phyloP scores from a whole-genome alignment of 805 yeast species.

The Tetrapisispora fleetii region DNA sequence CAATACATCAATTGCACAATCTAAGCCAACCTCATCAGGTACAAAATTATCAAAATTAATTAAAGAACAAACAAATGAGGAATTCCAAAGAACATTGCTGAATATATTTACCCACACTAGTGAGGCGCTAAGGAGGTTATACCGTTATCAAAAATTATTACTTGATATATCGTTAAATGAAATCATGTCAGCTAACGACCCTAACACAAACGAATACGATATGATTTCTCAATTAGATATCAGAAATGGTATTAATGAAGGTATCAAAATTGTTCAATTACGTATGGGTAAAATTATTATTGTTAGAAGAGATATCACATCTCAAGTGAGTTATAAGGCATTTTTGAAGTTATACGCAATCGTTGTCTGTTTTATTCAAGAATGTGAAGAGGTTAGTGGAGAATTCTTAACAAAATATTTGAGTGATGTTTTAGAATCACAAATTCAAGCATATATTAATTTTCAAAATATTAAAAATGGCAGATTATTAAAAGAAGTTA shows the following conservation, averaged over 20 bases:
- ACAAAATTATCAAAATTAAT: constrained; percentile 39
- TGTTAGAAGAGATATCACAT: constrained; percentile 65
- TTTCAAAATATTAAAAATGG: constrained; percentile 45
- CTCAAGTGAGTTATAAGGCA: constrained; percentile 44
- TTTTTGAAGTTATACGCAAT: constrained; percentile 61
- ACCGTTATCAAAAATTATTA: constrained; percentile 68
- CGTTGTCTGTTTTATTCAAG: constrained; percentile 60
- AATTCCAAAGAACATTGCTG: constrained; percentile 62
- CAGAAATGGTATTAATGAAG: constrained; percentile 50
- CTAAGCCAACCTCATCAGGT: constrained; percentile 26
- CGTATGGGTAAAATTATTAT: constrained; percentile 69
- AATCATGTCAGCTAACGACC: constrained; percentile 19
- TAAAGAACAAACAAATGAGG: constrained; percentile 58
- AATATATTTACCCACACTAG: constrained; percentile 53
- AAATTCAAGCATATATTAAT: constrained; percentile 48
- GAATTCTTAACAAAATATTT: constrained; percentile 47
- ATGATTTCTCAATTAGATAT: constrained; percentile 55
- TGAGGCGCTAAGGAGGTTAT: constrained; percentile 64
- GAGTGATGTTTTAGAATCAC: constrained; percentile 57
- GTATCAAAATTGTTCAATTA: constrained; percentile 62
- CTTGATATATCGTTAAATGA: constrained; percentile 58
- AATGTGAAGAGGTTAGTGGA: constrained; percentile 78
- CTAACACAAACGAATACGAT: constrained; percentile 24
- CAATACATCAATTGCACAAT: background rate
- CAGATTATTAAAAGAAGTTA: constrained; percentile 35